Evolutionary conservation across 148 eudicot species (phyloP).

Genomic region (Amaranthus hypochondriacus): DNA sequence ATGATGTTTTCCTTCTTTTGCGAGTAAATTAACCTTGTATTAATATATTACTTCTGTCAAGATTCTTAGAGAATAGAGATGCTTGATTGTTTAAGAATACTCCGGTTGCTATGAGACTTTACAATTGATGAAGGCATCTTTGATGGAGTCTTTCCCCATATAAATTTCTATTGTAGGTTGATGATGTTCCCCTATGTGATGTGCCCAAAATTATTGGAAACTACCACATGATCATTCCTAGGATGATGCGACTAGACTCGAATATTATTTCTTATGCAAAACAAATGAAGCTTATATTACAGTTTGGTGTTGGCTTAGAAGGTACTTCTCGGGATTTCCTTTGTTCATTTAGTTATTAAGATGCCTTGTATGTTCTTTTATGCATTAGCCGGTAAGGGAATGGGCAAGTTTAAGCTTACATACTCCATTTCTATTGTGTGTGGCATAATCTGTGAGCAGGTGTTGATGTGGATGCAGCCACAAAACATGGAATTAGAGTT

Average conservation of each 20-base stretch:
- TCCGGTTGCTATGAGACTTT: neutral
- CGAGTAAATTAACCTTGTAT: neutral
- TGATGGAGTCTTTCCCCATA: neutral
- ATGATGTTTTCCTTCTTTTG: neutral
- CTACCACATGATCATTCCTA: conserved; percentile 72
- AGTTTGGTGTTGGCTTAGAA: conserved; percentile 92
- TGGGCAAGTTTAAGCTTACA: neutral
- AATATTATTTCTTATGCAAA: conserved; percentile 67
- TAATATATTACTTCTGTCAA: neutral
- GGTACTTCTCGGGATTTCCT: conserved; percentile 32
- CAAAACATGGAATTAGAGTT: conserved; percentile 75
- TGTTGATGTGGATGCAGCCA: conserved; percentile 75
- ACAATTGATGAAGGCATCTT: neutral
- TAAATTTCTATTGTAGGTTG: conserved; percentile 55
- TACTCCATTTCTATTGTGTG: neutral
- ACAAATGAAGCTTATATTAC: conserved; percentile 82
- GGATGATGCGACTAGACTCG: conserved; percentile 50
- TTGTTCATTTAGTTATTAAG: neutral
- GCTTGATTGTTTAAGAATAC: neutral
- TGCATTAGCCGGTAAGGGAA: neutral
- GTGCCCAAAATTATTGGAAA: conserved; percentile 66
- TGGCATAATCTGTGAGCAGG: conserved; percentile 36
- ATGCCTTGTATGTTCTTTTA: neutral
- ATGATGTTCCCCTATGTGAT: conserved; percentile 53
- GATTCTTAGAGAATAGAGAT: neutral